Evolutionary conservation across 306 rosid genomes (phyloP), one percentile per base, ranked within the genome.

Genomic region (Fragaria iinumae): DNA sequence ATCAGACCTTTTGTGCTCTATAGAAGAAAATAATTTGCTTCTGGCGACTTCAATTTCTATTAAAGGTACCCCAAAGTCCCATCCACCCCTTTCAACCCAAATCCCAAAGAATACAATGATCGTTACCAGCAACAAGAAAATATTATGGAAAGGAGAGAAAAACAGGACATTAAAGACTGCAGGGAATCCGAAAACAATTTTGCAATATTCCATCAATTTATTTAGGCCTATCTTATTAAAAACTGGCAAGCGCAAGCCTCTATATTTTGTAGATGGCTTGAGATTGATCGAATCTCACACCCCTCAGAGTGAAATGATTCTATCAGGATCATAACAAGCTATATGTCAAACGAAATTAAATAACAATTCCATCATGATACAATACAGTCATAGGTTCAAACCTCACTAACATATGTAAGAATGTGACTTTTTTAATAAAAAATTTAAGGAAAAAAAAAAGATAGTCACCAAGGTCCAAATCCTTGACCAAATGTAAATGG

Each of bases 381-480:
- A 11, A 57, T 6, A 57, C 2, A 44, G 14, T 11, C 38, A 75
- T 49, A 32, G 67, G 69, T 38, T 36, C 48, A 77, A 87, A 32
- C 36, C 36, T 32, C 36, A 32, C 36, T 3, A 32, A 32, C 36
- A 32, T 32, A 32, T 3, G 36, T 32, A 32, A 32, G 36, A 32
- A 32, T 32, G 36, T 32, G 36, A 32, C 4, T 32, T 32, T 32
- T 32, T 32, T 32, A 32, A 32, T 32, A 32, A 32, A 32, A 3
- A 32, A 32, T 0, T 32, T 3, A 32, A 32, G 34, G 4, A 32
- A 32, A 32, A 32, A 32, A 32, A 32, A 3, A 32, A 32, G 36
- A 32, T 44, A 44, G 48, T 44, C 38, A 75, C 56, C 50, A 82
- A 47, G 62, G 67, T 23, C 38, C 43, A 75, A 84, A 80, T 44